Base-by-base conservation (phyloP, 352 stramenopile genomes). In the Globisporangium cederbergense region DNA sequence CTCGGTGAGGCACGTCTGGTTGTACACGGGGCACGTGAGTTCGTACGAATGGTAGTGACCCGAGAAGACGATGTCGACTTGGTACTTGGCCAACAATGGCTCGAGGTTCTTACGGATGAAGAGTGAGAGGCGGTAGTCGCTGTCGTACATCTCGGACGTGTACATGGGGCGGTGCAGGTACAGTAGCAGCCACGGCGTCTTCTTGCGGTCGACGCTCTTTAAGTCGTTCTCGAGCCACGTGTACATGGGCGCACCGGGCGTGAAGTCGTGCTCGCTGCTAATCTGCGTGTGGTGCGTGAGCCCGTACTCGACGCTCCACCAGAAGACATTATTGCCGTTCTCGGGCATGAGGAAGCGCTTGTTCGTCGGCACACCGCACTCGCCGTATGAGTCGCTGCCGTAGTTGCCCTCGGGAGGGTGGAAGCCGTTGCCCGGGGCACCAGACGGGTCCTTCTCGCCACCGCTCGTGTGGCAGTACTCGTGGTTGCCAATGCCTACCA, bases 111-210 rank as follows among this genome's bases (percentile, higher is more conserved):
- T 59, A 32, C 76, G 77, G 28, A 86, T 65, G 30, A 81, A 34
- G 13, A 80, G 45, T 5, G 73, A 81, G 3, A 70, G 52, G n/a
- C 74, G 70, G 36, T 84, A 82, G 30, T 83, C 68, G 3, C 56
- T 43, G 40, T 61, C 70, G 18, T 71, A 78, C 16, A 70, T 68
- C 20, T 77, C 70, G 3, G 76, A 86, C 46, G 71, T 77, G 56
- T 90, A 90, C 77, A 98, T 89, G 62, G 95, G 93, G 6, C 91
- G 79, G 77, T 98, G 91, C 13, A 82, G 74, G 60, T 95, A 95
- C 4, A 98, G 57, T 42, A 98, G 70, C 14, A 98, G 68, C 91
- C 93, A 98, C n/a, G 95, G 95, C 8, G 90, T 97, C n/a, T 82
- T 65, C 5, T 20, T 82, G 42, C 93, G 77, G 70, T 98, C 76